phyloP scores from a whole-genome alignment of 805 yeast species.

The Metschnikowia continentalis region DNA sequence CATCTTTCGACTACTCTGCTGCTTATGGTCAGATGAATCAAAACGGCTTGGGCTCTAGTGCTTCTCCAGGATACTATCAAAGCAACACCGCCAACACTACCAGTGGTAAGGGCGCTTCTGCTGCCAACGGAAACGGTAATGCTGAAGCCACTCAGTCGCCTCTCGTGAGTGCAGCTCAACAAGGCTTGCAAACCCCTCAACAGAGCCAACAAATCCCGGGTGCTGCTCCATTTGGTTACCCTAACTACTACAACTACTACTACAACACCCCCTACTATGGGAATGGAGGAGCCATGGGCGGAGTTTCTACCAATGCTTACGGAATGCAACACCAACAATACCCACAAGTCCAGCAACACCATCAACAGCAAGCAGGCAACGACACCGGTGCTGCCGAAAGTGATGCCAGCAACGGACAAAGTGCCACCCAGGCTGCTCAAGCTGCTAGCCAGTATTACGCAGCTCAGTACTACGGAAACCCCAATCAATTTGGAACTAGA shows the following conservation, averaged over 20 bases:
- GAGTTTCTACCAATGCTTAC: slow-evolving; percentile 12
- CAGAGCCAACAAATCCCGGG: slow-evolving; percentile 33
- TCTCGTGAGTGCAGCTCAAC: slow-evolving; percentile 23
- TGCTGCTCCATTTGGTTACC: slow-evolving; percentile 39
- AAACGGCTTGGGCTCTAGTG: slow-evolving; percentile 15
- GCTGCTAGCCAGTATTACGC: slow-evolving; percentile 18
- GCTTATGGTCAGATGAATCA: slow-evolving; percentile 28
- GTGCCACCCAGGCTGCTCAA: slow-evolving; percentile 12
- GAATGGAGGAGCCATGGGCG: slow-evolving; percentile 27
- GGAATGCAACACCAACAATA: slow-evolving; percentile 21
- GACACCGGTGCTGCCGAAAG: slow-evolving; percentile 12
- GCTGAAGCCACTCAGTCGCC: slow-evolving; percentile 31
- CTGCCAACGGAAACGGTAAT: slow-evolving; percentile 19
- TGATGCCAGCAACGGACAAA: slow-evolving; percentile 14
- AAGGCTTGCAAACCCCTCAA: slow-evolving; percentile 25
- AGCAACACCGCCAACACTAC: slow-evolving; percentile 23
- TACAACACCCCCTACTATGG: slow-evolving; percentile 40
- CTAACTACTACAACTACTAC: slow-evolving; percentile 39
- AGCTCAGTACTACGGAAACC: slow-evolving; percentile 19
- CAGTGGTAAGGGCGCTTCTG: slow-evolving; percentile 20
- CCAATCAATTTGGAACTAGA: slow-evolving; percentile 20
- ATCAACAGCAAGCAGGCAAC: slow-evolving; percentile 11
- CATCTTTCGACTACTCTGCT: slow-evolving; percentile 39
- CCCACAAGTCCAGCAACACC: slow-evolving; percentile 19
- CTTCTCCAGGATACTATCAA: slow-evolving; percentile 21